phyloP scores from a whole-genome alignment of 768 basidiomycete genomes.

The Kondoa subrosea region DNA sequence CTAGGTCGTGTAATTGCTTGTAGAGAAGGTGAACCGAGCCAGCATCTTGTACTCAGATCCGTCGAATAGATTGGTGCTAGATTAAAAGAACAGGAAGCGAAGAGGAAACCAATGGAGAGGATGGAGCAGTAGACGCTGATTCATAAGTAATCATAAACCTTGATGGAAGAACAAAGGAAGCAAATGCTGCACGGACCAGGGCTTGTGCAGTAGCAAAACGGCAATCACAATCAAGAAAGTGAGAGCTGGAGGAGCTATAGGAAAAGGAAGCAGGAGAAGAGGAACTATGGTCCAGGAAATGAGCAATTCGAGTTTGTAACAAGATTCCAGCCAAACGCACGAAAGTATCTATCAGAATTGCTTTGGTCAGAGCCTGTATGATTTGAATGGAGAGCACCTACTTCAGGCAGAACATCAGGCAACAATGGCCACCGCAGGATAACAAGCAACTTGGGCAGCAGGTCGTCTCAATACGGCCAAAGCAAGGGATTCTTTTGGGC shows the following conservation, averaged over 20 bases:
- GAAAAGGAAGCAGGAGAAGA: not conserved
- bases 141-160: no score
- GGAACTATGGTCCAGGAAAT: not conserved
- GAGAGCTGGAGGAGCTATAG: not conserved
- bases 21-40: not conserved
- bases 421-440: no score
- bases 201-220: not conserved
- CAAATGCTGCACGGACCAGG: no score
- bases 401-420: not conserved
- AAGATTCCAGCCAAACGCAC: not conserved
- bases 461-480: no score
- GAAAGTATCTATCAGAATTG: not conserved
- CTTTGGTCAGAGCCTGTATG: not conserved
- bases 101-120: constrained; percentile 1
- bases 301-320: not conserved
- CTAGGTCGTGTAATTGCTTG: not conserved
- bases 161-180: no score
- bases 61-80: not conserved
- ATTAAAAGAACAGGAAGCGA: constrained; percentile 4
- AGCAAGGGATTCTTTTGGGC: no score
- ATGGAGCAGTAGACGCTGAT: constrained; percentile 4
- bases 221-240: not conserved
- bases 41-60: not conserved
- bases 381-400: not conserved
- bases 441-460: no score